Base-by-base conservation (phyloP, 495 filamentous ascomycete species). In the Immersiella caudata region DNA sequence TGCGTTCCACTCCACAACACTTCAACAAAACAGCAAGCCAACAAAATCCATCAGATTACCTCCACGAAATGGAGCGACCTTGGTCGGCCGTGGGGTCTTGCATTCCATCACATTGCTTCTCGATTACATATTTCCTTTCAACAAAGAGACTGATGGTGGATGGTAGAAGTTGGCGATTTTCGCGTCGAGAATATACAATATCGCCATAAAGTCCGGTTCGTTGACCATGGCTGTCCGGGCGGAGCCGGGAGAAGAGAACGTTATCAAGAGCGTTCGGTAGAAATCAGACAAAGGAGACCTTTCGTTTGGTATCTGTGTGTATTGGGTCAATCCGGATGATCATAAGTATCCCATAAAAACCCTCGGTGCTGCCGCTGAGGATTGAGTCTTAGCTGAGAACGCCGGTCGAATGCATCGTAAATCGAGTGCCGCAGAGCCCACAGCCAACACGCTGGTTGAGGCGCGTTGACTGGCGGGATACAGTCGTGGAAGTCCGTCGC, bases 51-150 rank as follows among this genome's bases (percentile, higher is more conserved):
- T 46, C 40, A 46, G 11, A 12, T 46, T 6, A 46, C 40, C 40
- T 46, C 40, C 40, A 46, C 8, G 29, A 18, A 46, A 12, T 18
- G 40, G 5, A 46, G 4, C 4, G 40, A 12, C 40, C 40, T 46
- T 18, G 40, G 16, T 46, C 40, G 5, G 40, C 16, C 4, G 40
- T 12, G 5, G 40, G 40, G 16, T 4, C 12, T 46, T 46, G 16
- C 16, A 46, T 46, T 12, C 40, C 11, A 14, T 14, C 40, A 61
- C 60, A 18, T 27, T 35, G 52, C 67, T 36, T 60, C 51, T 65
- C 65, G 62, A 74, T 75, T 75, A 75, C 65, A 75, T 70, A 73
- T 73, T 75, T 74, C 65, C 49, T 67, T 71, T 68, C n/a, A 66
- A 40, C 40, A 36, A 72, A 63, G 24, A 36, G 26, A 59, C 56